phyloP scores from a whole-genome alignment of 371 early-diverging fungal species.

The Vairimorpha ceranae region DNA sequence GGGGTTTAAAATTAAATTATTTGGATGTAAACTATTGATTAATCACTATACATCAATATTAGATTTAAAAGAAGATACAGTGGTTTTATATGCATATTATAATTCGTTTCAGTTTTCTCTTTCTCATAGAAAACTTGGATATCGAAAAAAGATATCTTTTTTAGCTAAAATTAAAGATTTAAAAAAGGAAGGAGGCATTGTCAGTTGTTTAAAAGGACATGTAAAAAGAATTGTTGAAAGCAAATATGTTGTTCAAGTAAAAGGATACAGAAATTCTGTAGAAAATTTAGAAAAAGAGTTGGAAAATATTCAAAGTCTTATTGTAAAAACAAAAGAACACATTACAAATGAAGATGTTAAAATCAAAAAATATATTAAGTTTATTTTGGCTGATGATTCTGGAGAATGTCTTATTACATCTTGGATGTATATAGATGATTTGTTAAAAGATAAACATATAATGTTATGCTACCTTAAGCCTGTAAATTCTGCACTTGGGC shows the following conservation, averaged over 20 bases:
- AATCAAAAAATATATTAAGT: conserved; percentile 40
- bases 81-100: conserved; percentile 3
- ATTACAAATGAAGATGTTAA: conserved; percentile 34
- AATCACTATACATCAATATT: conserved; percentile 27
- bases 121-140: conserved; percentile 38
- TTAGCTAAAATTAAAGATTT: conserved; percentile 30
- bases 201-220: conserved; percentile 36
- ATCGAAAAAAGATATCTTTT: conserved; percentile 46
- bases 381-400: conserved; percentile 38
- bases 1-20: conserved; percentile 43
- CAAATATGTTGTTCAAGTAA: conserved; percentile 32
- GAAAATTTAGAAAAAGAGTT: conserved; percentile 54
- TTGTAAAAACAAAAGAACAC: conserved; percentile 20
- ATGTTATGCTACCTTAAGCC: conserved; percentile 41
- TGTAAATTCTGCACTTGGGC: conserved; percentile 4
- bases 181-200: conserved; percentile 36
- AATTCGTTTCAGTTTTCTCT: conserved; percentile 26
- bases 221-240: conserved; percentile 49
- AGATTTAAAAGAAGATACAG: background rate
- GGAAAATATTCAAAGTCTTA: conserved; percentile 46
- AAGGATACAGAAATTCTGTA: conserved; percentile 38
- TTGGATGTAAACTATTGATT: conserved; percentile 45
- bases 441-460: conserved; percentile 29
- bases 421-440: conserved; percentile 46
- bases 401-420: conserved; percentile 54